A percentile compares a stretch with the other conserved stretches of the same genome.
Conservation (phyloP, 306 rosid species). For the Cicer arietinum region DNA sequence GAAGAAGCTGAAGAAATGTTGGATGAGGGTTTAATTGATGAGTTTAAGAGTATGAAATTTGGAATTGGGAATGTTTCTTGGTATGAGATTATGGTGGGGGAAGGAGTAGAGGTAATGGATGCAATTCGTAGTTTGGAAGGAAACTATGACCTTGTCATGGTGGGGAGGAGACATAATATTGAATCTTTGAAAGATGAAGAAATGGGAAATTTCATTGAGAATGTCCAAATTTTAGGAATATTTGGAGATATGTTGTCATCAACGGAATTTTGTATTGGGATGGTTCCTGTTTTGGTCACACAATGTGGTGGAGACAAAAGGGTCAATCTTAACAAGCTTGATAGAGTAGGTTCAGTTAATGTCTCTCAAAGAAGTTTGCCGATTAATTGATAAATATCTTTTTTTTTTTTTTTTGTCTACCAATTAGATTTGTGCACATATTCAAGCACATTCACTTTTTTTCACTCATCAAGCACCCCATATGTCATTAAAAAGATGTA, state of each 20-base stretch:
- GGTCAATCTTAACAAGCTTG: neutral
- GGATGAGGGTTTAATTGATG: constrained; percentile 56
- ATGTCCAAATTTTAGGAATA: constrained; percentile 57
- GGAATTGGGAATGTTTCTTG: constrained; percentile 29
- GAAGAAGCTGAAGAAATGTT: constrained; percentile 30
- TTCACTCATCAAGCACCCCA: no score
- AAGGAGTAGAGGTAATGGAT: constrained; percentile 42
- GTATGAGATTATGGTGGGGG: constrained; percentile 51
- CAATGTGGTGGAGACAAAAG: constrained; percentile 36
- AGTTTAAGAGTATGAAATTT: constrained; percentile 49
- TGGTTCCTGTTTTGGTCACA: constrained; percentile 56
- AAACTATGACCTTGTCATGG: constrained; percentile 55
- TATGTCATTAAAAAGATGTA: no score
- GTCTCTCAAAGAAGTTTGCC: neutral
- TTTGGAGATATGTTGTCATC: constrained; percentile 68
- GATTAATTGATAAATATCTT: neutral
- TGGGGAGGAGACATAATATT: constrained; percentile 48
- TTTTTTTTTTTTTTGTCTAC: no score
- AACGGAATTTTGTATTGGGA: constrained; percentile 57
- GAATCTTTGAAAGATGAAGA: constrained; percentile 34
- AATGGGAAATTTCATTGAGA: constrained; percentile 56
- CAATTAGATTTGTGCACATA: neutral
- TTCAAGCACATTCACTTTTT: neutral
- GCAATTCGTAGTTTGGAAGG: constrained; percentile 46
- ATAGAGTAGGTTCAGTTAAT: constrained; percentile 23